Conservation (phyloP, 2,329 filamentous ascomycete species). For the Plectosphaerella sp. region DNA sequence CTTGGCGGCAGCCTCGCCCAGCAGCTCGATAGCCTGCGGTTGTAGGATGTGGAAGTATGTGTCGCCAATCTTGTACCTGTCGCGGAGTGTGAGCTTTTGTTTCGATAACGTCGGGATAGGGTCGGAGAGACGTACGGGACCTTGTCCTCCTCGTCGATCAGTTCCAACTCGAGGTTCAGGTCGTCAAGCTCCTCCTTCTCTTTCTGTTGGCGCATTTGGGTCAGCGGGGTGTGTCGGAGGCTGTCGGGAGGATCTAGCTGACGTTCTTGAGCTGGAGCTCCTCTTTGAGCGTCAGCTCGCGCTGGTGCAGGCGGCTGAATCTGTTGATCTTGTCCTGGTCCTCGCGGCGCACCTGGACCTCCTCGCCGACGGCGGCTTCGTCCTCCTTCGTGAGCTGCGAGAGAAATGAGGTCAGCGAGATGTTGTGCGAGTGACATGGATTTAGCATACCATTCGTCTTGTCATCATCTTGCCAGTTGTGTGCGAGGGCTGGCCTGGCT, state of each 20-base stretch:
- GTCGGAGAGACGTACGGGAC: conserved; percentile 65
- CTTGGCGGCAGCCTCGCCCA: conserved; percentile 64
- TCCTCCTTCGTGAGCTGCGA: conserved; percentile 87
- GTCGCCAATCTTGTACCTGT: conserved; percentile 93
- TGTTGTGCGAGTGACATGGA: accelerated
- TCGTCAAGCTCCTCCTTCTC: conserved; percentile 98
- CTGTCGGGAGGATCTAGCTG: conserved; percentile 21
- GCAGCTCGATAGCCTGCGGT: conserved; percentile 80
- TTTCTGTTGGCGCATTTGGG: conserved; percentile 55
- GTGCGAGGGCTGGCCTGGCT: neutral
- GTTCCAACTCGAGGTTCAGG: conserved; percentile 82
- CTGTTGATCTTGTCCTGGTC: conserved; percentile 99
- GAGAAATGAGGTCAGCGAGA: conserved; percentile 1
- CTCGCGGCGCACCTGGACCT: conserved; percentile 90
- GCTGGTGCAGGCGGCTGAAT: conserved; percentile 91
- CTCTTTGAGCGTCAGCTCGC: conserved; percentile 73
- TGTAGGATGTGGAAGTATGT: conserved; percentile 87
- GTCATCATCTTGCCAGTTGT: conserved; percentile 38
- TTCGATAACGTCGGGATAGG: neutral
- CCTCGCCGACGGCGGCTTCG: conserved; percentile 72
- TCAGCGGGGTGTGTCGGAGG: conserved; percentile 8
- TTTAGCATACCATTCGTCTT: conserved; percentile 51
- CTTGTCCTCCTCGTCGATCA: conserved; percentile 91
- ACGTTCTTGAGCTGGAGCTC: conserved; percentile 77
- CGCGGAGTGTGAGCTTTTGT: neutral